These are phyloP conservation scores for Pleomassaria siparia DNA, from an alignment of 2,329 filamentous ascomycete genomes.

Conservation along the genomic window DNA sequence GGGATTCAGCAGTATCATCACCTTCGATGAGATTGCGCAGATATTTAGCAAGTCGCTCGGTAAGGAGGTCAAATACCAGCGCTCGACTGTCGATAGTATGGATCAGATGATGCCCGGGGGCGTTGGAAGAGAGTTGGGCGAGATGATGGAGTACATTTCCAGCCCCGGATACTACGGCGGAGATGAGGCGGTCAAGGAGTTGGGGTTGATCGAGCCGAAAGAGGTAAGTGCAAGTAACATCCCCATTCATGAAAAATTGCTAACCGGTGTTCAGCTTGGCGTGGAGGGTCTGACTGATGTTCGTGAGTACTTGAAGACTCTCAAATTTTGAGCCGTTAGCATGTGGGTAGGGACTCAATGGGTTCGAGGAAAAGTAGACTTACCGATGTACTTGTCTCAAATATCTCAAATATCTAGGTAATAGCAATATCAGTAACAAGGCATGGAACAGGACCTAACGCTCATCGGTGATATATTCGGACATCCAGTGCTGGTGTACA, in stretches of 20 bases:
- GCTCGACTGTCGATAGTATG: neutral
- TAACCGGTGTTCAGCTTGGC: neutral
- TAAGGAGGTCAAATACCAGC: neutral
- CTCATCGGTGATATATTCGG: too few species aligned
- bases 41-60: neutral
- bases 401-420: too few species aligned
- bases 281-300: neutral
- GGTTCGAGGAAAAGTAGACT: too few species aligned
- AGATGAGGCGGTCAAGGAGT: neutral
- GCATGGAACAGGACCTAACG: too few species aligned
- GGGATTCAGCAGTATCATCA: neutral
- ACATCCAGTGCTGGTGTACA: too few species aligned
- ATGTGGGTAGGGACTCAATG: too few species aligned
- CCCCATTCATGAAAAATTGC: neutral
- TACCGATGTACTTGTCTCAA: too few species aligned
- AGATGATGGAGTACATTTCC: neutral
- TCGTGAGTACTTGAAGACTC: neutral
- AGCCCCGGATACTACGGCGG: neutral
- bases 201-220: neutral
- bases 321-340: neutral
- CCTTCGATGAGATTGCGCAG: neutral
- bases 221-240: neutral
- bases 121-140: neutral
- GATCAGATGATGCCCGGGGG: neutral
- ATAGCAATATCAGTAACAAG: too few species aligned